These are phyloP conservation scores for Chenopodium formosanum DNA, from an alignment of 148 eudicot species.

Conservation along the genomic window DNA sequence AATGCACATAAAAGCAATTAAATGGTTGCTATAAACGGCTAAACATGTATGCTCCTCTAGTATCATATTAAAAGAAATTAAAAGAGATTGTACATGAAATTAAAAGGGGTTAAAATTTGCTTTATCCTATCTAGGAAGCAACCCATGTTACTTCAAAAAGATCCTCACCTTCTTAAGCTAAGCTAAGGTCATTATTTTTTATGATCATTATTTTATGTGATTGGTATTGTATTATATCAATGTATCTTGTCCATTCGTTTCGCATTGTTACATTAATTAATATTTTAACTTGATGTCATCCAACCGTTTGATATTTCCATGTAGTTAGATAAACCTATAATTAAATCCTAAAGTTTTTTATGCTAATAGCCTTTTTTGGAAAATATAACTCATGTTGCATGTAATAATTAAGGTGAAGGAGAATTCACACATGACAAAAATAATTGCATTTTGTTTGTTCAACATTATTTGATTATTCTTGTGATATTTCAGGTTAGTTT, in stretches of 20 bases:
- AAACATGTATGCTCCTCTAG: conserved; percentile 14
- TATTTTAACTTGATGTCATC: not conserved
- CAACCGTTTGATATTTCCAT: not conserved
- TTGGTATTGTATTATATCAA: not conserved
- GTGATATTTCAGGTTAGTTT: no score
- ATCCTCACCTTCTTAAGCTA: not conserved
- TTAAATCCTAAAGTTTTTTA: not conserved
- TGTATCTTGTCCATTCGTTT: not conserved
- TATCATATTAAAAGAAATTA: not conserved
- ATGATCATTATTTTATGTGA: not conserved
- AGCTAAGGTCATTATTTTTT: not conserved
- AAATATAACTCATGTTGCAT: no score
- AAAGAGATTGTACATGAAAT: not conserved
- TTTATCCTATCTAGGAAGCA: conserved; percentile 9
- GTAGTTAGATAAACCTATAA: not conserved
- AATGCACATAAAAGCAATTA: not conserved
- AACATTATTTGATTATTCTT: no score
- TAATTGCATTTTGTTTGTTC: no score
- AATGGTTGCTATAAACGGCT: conserved; percentile 25
- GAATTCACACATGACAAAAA: not conserved
- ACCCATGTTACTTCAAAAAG: conserved; percentile 10
- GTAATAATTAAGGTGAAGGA: not conserved
- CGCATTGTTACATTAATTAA: not conserved
- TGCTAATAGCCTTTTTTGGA: not conserved
- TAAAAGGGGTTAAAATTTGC: not conserved